Base-by-base conservation (phyloP, 768 basidiomycete species). In the Tephrocybe rancida region DNA sequence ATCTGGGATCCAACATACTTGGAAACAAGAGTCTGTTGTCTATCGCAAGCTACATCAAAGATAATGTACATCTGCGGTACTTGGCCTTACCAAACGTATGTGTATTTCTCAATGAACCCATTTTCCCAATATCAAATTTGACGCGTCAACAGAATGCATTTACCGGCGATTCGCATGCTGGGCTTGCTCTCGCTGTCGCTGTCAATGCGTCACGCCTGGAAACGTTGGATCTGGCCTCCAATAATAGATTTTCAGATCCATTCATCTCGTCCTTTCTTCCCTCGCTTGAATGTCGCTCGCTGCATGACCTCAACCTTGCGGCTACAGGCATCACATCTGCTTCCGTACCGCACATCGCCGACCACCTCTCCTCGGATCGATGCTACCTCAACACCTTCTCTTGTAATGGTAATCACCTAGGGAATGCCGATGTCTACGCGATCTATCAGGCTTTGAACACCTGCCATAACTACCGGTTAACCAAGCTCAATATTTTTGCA, bases 81-180 rank as follows among this genome's bases (percentile, higher is more conserved):
- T 61, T 88, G 11, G 79, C 79, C 57, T 70, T 88, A 30, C 83
- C 82, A 59, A 80, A 82, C 50, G 87, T 88, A 57, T 61, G 82
- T 61, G 82, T 71, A 8, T 26, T 26, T 25, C 3, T 5, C 30
- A 25, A 34, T 9, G 7, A 21, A 21, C 3, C 3, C 37, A 14
- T 43, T 50, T 14, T 44, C 6, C 35, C 8, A 25, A 39, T 35
- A 11, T 38, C 24, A 43, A 41, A 24, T 24, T 30, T 22, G 25
- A 11, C 24, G n/a, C 19, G 22, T 44, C 49, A 19, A 57, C 50
- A 67, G 67, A 62, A 68, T 63, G 48, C 48, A 13, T 59, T 62
- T 51, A 53, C 39, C 32, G 55, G 62, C 73, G 78, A 80, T 54
- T 48, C 71, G 0, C 60, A 60, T 8, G 66, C 73, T 3, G 67